These are phyloP conservation scores for Rhodotorula sp. DNA, from an alignment of 1,284 basidiomycete species.

Conservation along the genomic window DNA sequence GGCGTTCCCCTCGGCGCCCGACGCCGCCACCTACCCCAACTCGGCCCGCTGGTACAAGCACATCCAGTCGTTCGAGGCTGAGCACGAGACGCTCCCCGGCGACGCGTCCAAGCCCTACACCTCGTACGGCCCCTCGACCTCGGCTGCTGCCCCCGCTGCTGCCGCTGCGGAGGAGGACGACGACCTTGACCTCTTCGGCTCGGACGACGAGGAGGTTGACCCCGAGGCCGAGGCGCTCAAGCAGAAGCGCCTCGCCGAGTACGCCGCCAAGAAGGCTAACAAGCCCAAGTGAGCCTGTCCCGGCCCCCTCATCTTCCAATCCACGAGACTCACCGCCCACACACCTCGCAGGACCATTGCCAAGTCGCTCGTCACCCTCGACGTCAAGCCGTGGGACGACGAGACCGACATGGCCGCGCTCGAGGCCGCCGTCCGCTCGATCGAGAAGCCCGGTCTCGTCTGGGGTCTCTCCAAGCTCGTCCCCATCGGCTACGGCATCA, in stretches of 20 bases:
- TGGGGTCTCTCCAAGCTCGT: conserved; percentile 73
- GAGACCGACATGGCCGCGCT: conserved; percentile 94
- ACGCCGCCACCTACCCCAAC: conserved; percentile 70
- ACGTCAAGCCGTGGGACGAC: conserved; percentile 98
- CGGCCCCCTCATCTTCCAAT: background rate
- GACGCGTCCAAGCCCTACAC: conserved; percentile 74
- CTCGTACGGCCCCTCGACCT: conserved; percentile 48
- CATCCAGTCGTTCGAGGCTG: conserved; percentile 80
- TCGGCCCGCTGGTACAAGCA: conserved; percentile 91
- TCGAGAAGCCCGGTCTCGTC: conserved; percentile 87
- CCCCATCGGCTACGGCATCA: conserved; percentile 89
- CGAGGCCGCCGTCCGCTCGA: conserved; percentile 78
- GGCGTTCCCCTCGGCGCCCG: conserved; percentile 65
- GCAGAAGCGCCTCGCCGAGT: conserved; percentile 90
- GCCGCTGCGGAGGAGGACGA: conserved; percentile 70
- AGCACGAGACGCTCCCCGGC: conserved; percentile 76
- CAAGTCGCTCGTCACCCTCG: conserved; percentile 94
- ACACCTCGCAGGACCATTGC: conserved; percentile 60
- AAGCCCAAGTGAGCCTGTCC: conserved; percentile 61
- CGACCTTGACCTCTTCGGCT: conserved; percentile 89
- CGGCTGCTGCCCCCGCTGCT: conserved; percentile 53
- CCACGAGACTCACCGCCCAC: background rate
- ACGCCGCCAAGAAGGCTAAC: conserved; percentile 88
- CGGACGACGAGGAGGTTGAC: conserved; percentile 84
- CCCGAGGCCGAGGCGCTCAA: conserved; percentile 92